These are phyloP conservation scores for Plasmodium malariae DNA, from an alignment of 169 alveolate genomes.

Conservation along the genomic window DNA sequence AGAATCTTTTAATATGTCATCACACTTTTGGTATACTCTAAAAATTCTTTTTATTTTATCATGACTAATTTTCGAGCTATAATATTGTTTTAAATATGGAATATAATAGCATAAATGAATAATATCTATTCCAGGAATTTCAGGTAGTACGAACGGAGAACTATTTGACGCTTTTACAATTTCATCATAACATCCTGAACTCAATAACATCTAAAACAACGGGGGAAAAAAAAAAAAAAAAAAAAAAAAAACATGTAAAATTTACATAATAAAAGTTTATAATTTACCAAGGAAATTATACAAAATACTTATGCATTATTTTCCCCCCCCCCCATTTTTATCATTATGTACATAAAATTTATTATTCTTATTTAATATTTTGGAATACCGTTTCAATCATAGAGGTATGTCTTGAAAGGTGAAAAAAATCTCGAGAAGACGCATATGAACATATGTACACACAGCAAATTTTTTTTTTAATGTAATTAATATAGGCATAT, in stretches of 20 bases:
- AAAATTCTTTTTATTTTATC: conserved; percentile 51
- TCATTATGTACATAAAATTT: not conserved
- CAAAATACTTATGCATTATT: not conserved
- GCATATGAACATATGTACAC: conserved; percentile 78
- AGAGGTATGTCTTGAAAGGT: conserved; percentile 80
- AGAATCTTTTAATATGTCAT: conserved; percentile 58
- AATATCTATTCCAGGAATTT: conserved; percentile 52
- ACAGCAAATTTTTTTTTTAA: conserved; percentile 74
- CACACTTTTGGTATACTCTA: conserved; percentile 74
- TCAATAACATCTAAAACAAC: conserved; percentile 76
- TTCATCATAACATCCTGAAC: conserved; percentile 79
- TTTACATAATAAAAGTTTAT: not conserved
- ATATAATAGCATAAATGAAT: conserved; percentile 71
- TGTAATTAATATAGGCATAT: conserved; percentile 81
- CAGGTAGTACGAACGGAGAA: conserved; percentile 75
- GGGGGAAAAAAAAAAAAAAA: not conserved
- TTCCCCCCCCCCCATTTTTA: not conserved
- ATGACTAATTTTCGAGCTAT: conserved; percentile 42
- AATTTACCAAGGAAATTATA: not conserved
- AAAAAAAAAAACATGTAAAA: not conserved
- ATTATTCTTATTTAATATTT: not conserved
- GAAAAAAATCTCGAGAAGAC: conserved; percentile 78
- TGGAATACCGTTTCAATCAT: conserved; percentile 75
- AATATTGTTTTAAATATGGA: conserved; percentile 71
- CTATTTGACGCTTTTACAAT: conserved; percentile 75